These are phyloP conservation scores for Sanghuangporus weigelae DNA, from an alignment of 1,284 basidiomycete genomes.

Conservation along the genomic window DNA sequence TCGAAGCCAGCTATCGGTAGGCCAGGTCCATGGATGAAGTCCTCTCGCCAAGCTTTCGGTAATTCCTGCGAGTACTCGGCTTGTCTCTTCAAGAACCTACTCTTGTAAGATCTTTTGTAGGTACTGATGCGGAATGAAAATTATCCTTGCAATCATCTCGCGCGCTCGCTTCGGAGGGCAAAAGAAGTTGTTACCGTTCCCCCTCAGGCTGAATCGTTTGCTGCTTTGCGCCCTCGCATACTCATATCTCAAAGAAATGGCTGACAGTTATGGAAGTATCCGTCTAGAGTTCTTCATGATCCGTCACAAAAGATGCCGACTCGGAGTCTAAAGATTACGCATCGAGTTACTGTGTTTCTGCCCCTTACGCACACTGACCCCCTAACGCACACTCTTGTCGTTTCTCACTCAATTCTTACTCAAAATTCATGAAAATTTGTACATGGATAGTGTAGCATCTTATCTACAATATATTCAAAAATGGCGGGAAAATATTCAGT, in stretches of 20 bases:
- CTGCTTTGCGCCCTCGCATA: not conserved
- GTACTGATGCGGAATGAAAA: not conserved
- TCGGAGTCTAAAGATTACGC: too few species aligned
- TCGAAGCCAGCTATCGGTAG: too few species aligned
- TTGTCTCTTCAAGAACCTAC: not conserved
- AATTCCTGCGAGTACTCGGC: not conserved
- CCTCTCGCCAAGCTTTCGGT: not conserved
- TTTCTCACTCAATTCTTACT: too few species aligned
- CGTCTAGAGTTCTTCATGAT: not conserved
- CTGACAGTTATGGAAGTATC: not conserved
- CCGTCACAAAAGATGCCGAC: too few species aligned
- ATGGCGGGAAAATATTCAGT: too few species aligned
- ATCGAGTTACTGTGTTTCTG: too few species aligned
- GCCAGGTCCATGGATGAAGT: too few species aligned
- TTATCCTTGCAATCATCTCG: not conserved
- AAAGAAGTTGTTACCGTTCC: not conserved
- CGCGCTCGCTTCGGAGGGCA: not conserved
- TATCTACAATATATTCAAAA: too few species aligned
- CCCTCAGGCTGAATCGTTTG: not conserved
- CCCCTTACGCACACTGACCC: too few species aligned
- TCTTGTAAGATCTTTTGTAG: not conserved
- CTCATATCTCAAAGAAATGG: not conserved
- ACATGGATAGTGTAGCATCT: too few species aligned
- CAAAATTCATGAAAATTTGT: too few species aligned
- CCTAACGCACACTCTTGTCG: too few species aligned